Percentiles rank a stretch among this genome's conserved stretches.
These are phyloP conservation scores for Salmacisia buchloeana DNA, from an alignment of 1,284 basidiomycete species.

Conservation along the genomic window DNA sequence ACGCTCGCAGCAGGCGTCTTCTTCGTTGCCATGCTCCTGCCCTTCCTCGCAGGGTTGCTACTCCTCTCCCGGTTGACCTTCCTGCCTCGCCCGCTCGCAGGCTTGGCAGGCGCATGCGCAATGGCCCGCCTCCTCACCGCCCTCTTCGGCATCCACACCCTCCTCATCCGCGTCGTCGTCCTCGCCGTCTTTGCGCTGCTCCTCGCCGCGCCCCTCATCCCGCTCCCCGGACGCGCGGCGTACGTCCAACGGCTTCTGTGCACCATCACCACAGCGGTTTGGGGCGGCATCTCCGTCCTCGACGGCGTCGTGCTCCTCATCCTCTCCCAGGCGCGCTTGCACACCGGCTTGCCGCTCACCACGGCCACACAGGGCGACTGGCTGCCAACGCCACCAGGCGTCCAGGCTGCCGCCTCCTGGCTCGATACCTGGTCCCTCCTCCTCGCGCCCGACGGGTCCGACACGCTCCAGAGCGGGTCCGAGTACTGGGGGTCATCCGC, in stretches of 20 bases:
- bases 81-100: slow-evolving; percentile 21
- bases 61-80: slow-evolving; percentile 28
- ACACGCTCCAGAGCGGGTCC: slow-evolving; percentile 16
- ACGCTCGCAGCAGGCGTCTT: slow-evolving; percentile 20
- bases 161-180: slow-evolving; percentile 32
- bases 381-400: neutral
- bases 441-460: slow-evolving; percentile 22
- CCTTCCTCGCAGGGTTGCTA: slow-evolving; percentile 30
- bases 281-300: slow-evolving; percentile 33
- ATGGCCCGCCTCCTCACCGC: slow-evolving; percentile 35
- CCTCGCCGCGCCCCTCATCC: slow-evolving; percentile 31
- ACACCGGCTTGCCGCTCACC: neutral
- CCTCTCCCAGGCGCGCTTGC: slow-evolving; percentile 14
- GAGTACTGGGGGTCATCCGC: slow-evolving; percentile 31
- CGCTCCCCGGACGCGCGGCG: slow-evolving; percentile 16
- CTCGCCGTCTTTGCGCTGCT: slow-evolving; percentile 26
- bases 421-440: slow-evolving; percentile 38
- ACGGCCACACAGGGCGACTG: neutral
- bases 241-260: slow-evolving; percentile 30
- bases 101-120: slow-evolving; percentile 25
- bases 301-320: slow-evolving; percentile 37
- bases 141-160: slow-evolving; percentile 37
- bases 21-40: slow-evolving; percentile 34
- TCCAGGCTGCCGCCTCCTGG: slow-evolving; percentile 26
- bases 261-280: slow-evolving; percentile 34